These are phyloP conservation scores for Sporisorium graminicola DNA, from an alignment of 1,284 basidiomycete species.

Conservation along the genomic window DNA sequence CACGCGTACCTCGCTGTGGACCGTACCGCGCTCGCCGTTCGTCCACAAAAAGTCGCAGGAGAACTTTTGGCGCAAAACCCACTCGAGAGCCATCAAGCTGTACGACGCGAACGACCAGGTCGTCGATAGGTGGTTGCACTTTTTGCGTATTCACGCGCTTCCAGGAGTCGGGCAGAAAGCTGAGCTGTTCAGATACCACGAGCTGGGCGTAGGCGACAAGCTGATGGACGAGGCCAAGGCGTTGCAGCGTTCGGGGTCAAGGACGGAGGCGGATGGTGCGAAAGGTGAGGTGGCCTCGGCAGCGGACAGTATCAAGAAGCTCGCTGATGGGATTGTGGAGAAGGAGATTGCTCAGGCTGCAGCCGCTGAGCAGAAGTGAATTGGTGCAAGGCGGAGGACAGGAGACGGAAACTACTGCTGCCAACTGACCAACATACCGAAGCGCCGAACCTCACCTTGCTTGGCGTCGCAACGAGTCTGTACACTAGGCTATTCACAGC, in stretches of 20 bases:
- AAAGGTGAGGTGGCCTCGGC: slow-evolving; percentile 4
- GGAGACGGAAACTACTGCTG: not conserved
- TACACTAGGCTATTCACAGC: not conserved
- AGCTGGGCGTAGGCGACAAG: slow-evolving; percentile 35
- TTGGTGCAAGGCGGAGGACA: not conserved
- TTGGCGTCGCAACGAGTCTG: not conserved
- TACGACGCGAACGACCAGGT: slow-evolving; percentile 87
- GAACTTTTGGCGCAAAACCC: slow-evolving; percentile 89
- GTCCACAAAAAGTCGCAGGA: slow-evolving; percentile 95
- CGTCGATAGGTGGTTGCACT: slow-evolving; percentile 84
- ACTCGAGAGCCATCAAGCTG: slow-evolving; percentile 87
- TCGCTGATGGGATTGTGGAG: slow-evolving; percentile 48
- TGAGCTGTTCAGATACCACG: slow-evolving; percentile 75
- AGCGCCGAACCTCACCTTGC: not conserved
- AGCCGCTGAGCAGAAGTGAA: slow-evolving; percentile 27
- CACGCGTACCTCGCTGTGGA: slow-evolving; percentile 84
- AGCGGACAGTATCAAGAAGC: slow-evolving; percentile 40
- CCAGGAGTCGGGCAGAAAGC: slow-evolving; percentile 88
- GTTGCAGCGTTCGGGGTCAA: slow-evolving; percentile 23
- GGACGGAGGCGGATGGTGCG: not conserved
- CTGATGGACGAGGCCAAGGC: slow-evolving; percentile 48
- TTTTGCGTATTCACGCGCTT: slow-evolving; percentile 82
- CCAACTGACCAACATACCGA: not conserved
- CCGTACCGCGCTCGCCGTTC: slow-evolving; percentile 87
- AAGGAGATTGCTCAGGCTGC: slow-evolving; percentile 41